Evolutionary conservation across 495 filamentous ascomycete genomes (phyloP).

Genomic region (Glonium stellatum): DNA sequence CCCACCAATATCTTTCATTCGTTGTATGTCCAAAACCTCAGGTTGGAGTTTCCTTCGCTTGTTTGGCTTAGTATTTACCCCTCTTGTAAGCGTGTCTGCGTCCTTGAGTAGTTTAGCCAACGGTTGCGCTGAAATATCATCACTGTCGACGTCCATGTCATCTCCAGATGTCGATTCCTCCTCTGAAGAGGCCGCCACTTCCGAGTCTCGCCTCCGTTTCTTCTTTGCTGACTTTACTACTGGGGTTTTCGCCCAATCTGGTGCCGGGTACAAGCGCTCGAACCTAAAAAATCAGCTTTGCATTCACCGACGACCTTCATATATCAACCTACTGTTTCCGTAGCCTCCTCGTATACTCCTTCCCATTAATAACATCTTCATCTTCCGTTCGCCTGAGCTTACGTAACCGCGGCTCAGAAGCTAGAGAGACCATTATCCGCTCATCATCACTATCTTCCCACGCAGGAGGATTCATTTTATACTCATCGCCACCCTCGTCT

Average conservation of each 20-base stretch:
- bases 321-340: conserved; percentile 51
- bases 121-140: conserved; percentile 58
- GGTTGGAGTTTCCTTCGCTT: conserved; percentile 61
- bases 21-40: conserved; percentile 79
- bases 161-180: conserved; percentile 34
- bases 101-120: conserved; percentile 73
- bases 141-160: conserved; percentile 47
- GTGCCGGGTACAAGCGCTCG: conserved; percentile 68
- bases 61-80: conserved; percentile 29
- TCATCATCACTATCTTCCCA: conserved; percentile 98
- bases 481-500: conserved; percentile 32
- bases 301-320: not conserved
- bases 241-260: conserved; percentile 60
- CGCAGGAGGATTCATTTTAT: conserved; percentile 47
- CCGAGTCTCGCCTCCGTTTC: conserved; percentile 16
- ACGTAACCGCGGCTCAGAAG: conserved; percentile 60
- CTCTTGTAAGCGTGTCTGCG: conserved; percentile 45
- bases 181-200: not conserved
- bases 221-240: conserved; percentile 14
- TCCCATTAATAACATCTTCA: conserved; percentile 80
- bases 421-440: conserved; percentile 71
- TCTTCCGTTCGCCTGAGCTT: conserved; percentile 72
- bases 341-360: conserved; percentile 73
- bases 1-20: conserved; percentile 57
- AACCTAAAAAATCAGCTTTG: conserved; percentile 27